Conservation (phyloP, 805 yeast genomes). For the Tetrapisispora phaffii region DNA sequence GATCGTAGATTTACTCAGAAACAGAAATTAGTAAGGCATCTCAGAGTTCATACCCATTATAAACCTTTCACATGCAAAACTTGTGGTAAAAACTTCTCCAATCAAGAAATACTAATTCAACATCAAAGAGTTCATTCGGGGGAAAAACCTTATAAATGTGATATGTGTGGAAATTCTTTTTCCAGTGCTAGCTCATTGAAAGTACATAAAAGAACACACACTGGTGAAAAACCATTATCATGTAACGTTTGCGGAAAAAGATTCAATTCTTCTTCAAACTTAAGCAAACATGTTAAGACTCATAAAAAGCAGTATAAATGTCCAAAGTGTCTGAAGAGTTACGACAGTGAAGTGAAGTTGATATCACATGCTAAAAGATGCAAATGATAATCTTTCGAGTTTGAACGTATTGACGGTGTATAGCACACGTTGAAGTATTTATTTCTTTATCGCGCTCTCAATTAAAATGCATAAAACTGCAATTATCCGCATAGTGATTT, state of each 20-base stretch:
- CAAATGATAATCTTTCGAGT: too few relatives aligned
- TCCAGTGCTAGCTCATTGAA: conserved; percentile 76
- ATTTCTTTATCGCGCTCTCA: too few relatives aligned
- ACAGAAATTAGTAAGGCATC: conserved; percentile 77
- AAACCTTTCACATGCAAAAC: conserved; percentile 65
- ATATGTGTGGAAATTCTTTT: conserved; percentile 63
- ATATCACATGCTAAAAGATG: conserved; percentile 31
- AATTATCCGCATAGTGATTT: too few relatives aligned
- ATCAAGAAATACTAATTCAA: conserved; percentile 65
- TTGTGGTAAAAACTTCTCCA: conserved; percentile 68
- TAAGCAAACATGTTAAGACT: conserved; percentile 77
- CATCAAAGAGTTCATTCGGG: conserved; percentile 83
- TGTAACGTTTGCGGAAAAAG: conserved; percentile 79
- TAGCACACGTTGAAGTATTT: not conserved
- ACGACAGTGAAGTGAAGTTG: conserved; percentile 36
- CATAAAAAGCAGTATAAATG: conserved; percentile 52
- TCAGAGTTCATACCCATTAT: conserved; percentile 79
- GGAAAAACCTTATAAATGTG: conserved; percentile 75
- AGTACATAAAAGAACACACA: conserved; percentile 76
- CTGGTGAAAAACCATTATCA: conserved; percentile 78
- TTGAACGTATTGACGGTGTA: too few relatives aligned
- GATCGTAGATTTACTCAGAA: conserved; percentile 65
- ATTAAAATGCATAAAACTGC: too few relatives aligned
- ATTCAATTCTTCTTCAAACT: conserved; percentile 81
- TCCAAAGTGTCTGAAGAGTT: conserved; percentile 42